A percentile compares a stretch with the other conserved stretches of the same genome.
phyloP scores from a whole-genome alignment of 352 stramenopile species.

The Pythium phragmitis region DNA sequence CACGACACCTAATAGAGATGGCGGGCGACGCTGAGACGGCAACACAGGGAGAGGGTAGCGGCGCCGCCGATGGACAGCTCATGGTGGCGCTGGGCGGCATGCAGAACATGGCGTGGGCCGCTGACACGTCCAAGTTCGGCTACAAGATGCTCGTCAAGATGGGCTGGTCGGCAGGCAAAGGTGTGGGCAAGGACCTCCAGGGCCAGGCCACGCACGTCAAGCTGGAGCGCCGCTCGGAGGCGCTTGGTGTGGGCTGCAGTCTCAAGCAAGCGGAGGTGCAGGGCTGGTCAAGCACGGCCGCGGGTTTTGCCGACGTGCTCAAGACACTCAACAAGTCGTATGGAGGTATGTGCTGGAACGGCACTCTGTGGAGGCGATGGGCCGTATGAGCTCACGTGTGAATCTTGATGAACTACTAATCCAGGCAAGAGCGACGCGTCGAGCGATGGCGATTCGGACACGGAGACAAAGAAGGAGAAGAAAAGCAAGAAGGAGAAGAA shows the following conservation, averaged over 20 bases:
- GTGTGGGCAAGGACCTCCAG: slow-evolving; percentile 92
- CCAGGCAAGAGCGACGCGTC: slow-evolving; percentile 38
- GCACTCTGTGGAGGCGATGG: not conserved
- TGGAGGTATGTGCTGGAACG: slow-evolving; percentile 23
- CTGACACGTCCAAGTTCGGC: slow-evolving; percentile 92
- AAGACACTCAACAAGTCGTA: slow-evolving; percentile 86
- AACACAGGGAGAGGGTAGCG: slow-evolving; percentile 1
- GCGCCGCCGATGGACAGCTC: slow-evolving; percentile 33
- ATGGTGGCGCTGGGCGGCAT: slow-evolving; percentile 84
- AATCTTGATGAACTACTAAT: not conserved
- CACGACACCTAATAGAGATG: slow-evolving; percentile 4
- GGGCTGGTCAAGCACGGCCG: slow-evolving; percentile 79
- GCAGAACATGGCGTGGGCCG: slow-evolving; percentile 88
- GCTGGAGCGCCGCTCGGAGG: slow-evolving; percentile 85
- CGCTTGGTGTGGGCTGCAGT: slow-evolving; percentile 90
- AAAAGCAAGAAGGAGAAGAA: slow-evolving; percentile 61
- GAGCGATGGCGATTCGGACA: slow-evolving; percentile 32
- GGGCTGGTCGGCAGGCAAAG: slow-evolving; percentile 93
- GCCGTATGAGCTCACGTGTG: not conserved
- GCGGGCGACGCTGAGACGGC: slow-evolving; percentile 12
- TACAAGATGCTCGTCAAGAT: slow-evolving; percentile 96
- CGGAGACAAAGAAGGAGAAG: slow-evolving; percentile 47
- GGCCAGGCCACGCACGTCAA: slow-evolving; percentile 87
- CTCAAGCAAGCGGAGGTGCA: slow-evolving; percentile 88
- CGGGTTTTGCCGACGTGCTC: slow-evolving; percentile 83